Evolutionary conservation across 2,329 filamentous ascomycete genomes (phyloP).

Genomic region (Sarocladiaceae sp.): DNA sequence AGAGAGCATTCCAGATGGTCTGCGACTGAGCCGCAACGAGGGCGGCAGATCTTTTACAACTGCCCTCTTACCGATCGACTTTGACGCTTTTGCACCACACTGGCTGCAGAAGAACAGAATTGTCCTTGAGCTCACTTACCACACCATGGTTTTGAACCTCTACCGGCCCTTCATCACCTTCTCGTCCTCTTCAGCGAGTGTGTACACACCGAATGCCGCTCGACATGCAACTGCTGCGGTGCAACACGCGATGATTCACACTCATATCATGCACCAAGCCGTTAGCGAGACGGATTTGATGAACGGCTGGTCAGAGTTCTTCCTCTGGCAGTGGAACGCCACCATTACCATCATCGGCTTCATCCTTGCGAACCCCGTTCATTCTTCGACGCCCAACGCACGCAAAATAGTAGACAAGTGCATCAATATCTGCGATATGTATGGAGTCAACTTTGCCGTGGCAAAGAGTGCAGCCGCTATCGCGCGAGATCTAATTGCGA

Average conservation of each 20-base stretch:
- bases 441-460: background rate
- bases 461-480: background rate
- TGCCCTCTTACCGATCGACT: conserved; percentile 25
- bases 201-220: conserved; percentile 18
- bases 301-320: conserved; percentile 22
- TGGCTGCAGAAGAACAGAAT: conserved; percentile 39
- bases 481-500: background rate
- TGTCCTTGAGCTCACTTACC: conserved; percentile 38
- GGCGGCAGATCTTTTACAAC: conserved; percentile 31
- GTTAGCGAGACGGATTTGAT: conserved; percentile 21
- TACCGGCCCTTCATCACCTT: conserved; percentile 37
- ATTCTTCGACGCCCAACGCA: conserved; percentile 16
- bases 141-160: conserved; percentile 32
- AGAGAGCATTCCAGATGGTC: conserved; percentile 27
- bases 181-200: conserved; percentile 10
- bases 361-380: conserved; percentile 24
- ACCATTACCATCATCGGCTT: conserved; percentile 29
- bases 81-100: conserved; percentile 27
- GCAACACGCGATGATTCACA: conserved; percentile 22
- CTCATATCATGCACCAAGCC: conserved; percentile 22
- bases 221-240: conserved; percentile 20
- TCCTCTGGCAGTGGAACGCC: conserved; percentile 24
- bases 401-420: conserved; percentile 6
- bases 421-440: background rate
- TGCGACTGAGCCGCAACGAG: conserved; percentile 32